Percentiles rank a stretch among this genome's conserved stretches.
Evolutionary conservation across 2,329 filamentous ascomycete genomes (phyloP).

Genomic region (Sporothrix curviconia): DNA sequence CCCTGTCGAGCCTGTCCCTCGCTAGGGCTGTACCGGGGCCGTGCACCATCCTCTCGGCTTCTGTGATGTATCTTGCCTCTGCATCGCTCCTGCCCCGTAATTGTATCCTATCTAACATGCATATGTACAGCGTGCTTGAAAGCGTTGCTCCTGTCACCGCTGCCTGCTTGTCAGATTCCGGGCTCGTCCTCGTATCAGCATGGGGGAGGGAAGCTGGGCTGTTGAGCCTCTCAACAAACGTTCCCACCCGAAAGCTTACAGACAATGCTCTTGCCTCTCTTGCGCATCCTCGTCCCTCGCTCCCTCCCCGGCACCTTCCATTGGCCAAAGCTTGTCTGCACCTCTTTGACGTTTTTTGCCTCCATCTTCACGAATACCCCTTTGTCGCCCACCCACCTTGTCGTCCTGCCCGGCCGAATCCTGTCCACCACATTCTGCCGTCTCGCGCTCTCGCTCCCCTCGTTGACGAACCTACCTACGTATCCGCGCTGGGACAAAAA

Average conservation of each 20-base stretch:
- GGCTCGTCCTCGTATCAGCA: not conserved
- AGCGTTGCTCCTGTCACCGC: too few species aligned
- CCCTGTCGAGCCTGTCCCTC: not conserved
- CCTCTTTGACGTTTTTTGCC: not conserved
- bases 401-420: not conserved
- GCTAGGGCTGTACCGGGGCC: not conserved
- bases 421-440: not conserved
- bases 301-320: not conserved
- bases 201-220: not conserved
- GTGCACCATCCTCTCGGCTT: not conserved
- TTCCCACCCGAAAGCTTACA: too few species aligned
- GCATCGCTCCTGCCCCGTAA: not conserved
- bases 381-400: not conserved
- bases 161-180: not conserved
- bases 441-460: not conserved
- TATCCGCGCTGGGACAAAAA: too few species aligned
- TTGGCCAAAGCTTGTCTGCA: not conserved
- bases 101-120: too few species aligned
- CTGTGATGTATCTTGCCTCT: not conserved
- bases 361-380: slow-evolving; percentile 9
- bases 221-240: too few species aligned
- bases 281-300: not conserved
- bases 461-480: too few species aligned
- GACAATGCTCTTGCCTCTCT: not conserved
- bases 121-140: too few species aligned